Percentiles rank a stretch among this genome's conserved stretches.
Conservation (phyloP, 345 rosid species). For the Reutealis trisperma region DNA sequence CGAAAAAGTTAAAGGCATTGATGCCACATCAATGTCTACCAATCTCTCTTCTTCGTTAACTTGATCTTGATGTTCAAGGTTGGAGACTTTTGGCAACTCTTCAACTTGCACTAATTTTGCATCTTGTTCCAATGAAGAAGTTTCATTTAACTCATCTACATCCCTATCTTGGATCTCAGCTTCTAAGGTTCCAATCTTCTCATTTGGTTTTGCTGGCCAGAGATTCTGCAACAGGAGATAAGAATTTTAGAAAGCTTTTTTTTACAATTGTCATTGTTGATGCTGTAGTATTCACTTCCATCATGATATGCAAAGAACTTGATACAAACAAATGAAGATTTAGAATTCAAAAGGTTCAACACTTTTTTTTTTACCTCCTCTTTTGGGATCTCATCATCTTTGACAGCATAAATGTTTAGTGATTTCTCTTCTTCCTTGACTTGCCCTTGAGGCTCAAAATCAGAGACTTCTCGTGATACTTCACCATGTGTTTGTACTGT, state of each 20-base stretch:
- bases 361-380: conserved; percentile 16
- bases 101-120: conserved; percentile 13
- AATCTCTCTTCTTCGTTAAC: conserved; percentile 22
- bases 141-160: conserved; percentile 2
- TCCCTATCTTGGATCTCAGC: background rate
- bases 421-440: conserved; percentile 22
- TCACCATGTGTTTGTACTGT: conserved; percentile 12
- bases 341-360: too few species aligned
- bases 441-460: conserved; percentile 21
- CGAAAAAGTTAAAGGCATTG: background rate
- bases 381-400: conserved; percentile 2
- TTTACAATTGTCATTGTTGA: background rate
- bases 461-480: conserved; percentile 9
- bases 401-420: background rate
- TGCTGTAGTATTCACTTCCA: background rate
- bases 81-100: conserved; percentile 10
- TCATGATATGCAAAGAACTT: background rate
- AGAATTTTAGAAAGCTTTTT: background rate
- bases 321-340: background rate
- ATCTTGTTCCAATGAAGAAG: conserved; percentile 12
- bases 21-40: background rate
- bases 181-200: background rate
- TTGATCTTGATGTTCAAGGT: conserved; percentile 21
- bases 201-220: background rate
- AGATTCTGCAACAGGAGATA: conserved; percentile 19